Base-by-base conservation (phyloP, 345 rosid species). In the Arabis hirsuta region DNA sequence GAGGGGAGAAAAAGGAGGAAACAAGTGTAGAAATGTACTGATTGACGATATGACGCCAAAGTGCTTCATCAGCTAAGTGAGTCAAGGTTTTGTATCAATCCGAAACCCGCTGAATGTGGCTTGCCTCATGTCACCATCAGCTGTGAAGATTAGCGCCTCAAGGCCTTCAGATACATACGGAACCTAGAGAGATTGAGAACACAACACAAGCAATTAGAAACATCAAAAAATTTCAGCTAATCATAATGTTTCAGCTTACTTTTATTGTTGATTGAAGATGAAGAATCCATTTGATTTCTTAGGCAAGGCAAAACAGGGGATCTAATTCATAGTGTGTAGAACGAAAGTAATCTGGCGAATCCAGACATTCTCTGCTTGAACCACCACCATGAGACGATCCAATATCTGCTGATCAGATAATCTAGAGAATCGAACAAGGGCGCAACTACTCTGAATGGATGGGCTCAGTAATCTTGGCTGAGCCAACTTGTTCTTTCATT, bases 61-160 rank as follows among this genome's bases (percentile, higher is more conserved):
- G 10, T 58, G 29, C 41, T 46, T 65, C 8, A 74, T 61, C 26
- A 60, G 69, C 32, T n/a, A 61, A 51, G 38, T 57, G 58, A 45
- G 6, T 0, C 45, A 55, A 41, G 32, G 61, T 11, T 39, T 47
- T 53, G 65, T 19, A 45, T 55, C 89, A 69, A 95, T 87, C 55
- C 88, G 88, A 81, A 95, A 95, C 54, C 99, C 98, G 62, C 98
- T 95, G 68, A 69, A 67, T 26, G 97, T 91, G 36, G 94, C 98
- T 81, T 95, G 99, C 79, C 99, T 88, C 99, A 95, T 95, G 76
- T 95, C 99, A 68, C 99, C 99, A 79, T 95, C 99, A 67, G 96
- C 96, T 12, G 99, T 95, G 82, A 95, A 95, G 76, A 95, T 95
- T 68, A 91, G 85, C 39, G 97, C 96, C 83, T 95, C 99, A 13